Evolutionary conservation across 2,329 filamentous ascomycete genomes (phyloP).

Genomic region (Pseudonectria buxi): DNA sequence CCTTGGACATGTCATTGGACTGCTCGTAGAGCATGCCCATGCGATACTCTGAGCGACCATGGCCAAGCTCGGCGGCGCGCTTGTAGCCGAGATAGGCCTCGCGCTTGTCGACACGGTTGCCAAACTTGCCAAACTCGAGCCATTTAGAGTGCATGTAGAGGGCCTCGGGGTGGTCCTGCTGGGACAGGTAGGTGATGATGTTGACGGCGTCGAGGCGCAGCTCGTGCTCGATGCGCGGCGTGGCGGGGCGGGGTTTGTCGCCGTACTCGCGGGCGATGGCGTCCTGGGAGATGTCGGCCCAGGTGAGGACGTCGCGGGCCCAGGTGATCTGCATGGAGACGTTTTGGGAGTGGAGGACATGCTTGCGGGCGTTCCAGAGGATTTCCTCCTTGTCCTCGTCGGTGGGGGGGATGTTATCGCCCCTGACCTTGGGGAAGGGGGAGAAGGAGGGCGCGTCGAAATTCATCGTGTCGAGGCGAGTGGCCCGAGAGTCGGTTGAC

Average conservation of each 20-base stretch:
- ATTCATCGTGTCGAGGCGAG: slow-evolving; percentile 36
- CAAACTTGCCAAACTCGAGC: slow-evolving; percentile 97
- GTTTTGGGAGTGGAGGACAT: slow-evolving; percentile 88
- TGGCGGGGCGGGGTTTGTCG: slow-evolving; percentile 56
- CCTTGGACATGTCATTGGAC: slow-evolving; percentile 86
- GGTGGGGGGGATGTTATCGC: slow-evolving; percentile 84
- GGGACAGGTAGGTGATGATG: slow-evolving; percentile 82
- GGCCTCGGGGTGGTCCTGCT: slow-evolving; percentile 88
- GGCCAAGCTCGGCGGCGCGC: slow-evolving; percentile 77
- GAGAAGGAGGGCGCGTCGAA: slow-evolving; percentile 71
- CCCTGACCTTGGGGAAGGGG: slow-evolving; percentile 79
- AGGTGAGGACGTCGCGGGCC: slow-evolving; percentile 87
- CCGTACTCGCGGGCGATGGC: slow-evolving; percentile 60
- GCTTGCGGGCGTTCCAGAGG: slow-evolving; percentile 73
- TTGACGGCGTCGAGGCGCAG: slow-evolving; percentile 83
- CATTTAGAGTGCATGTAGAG: slow-evolving; percentile 94
- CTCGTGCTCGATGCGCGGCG: slow-evolving; percentile 83
- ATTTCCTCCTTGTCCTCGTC: slow-evolving; percentile 92
- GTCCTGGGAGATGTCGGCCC: slow-evolving; percentile 77
- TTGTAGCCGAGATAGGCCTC: slow-evolving; percentile 87
- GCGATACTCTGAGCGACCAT: slow-evolving; percentile 84
- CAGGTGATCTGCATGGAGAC: slow-evolving; percentile 94
- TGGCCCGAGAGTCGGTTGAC: slow-evolving; percentile 29
- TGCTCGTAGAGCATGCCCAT: slow-evolving; percentile 98
- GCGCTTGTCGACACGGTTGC: slow-evolving; percentile 82